Percentiles rank a stretch among this genome's conserved stretches.
Conservation (phyloP, 148 eudicot genomes). For the Rhododendron molle region DNA sequence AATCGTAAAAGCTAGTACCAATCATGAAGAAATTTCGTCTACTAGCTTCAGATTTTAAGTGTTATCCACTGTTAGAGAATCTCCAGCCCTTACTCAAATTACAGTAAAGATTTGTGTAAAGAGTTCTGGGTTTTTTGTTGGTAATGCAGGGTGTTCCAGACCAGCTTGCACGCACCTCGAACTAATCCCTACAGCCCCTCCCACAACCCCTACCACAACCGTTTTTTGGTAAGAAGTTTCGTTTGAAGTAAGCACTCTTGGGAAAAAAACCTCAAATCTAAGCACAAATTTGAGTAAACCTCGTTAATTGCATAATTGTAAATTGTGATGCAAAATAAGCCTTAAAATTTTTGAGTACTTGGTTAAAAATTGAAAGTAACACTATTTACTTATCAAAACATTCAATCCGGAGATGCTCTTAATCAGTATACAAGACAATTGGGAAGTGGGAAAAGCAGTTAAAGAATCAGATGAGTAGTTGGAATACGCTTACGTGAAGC, state of each 20-base stretch:
- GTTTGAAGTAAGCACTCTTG: not conserved
- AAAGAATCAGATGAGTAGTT: not conserved
- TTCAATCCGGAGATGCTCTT: not conserved
- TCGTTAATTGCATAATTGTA: not conserved
- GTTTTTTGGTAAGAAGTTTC: not conserved
- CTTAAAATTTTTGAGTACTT: not conserved
- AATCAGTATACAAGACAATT: not conserved
- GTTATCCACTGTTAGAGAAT: not conserved
- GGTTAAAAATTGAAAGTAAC: not conserved
- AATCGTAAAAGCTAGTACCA: too few relatives aligned
- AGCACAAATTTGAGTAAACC: not conserved
- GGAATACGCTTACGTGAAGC: conserved; percentile 47
- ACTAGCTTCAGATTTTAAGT: not conserved
- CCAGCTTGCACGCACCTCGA: not conserved
- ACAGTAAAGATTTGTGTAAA: too few relatives aligned
- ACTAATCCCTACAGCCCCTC: too few relatives aligned
- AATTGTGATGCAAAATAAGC: not conserved
- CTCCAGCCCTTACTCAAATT: not conserved
- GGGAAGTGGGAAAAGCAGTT: not conserved
- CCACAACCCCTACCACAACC: not conserved
- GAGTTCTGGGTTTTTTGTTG: too few relatives aligned
- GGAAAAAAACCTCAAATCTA: not conserved
- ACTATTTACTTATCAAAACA: not conserved
- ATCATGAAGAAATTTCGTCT: not conserved
- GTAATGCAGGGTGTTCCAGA: too few relatives aligned